Base-by-base conservation (phyloP, 805 yeast species). In the Pichia exigua region DNA sequence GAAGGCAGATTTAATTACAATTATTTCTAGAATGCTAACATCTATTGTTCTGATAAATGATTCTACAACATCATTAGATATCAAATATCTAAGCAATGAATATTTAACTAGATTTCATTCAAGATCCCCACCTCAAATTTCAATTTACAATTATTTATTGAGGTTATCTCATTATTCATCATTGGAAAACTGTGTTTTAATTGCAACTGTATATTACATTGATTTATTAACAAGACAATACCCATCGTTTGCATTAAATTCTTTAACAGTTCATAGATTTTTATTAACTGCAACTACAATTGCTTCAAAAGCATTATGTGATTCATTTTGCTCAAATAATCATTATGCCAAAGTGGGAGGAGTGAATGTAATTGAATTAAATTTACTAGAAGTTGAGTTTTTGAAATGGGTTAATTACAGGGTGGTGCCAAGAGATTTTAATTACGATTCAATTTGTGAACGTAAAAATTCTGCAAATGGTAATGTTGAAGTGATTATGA, bases 331-430 rank as follows among this genome's bases (percentile, higher is more conserved):
- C 68, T 89, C 97, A 17, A 92, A 91, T 67, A 78, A 84, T 44
- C 97, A 94, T 66, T 92, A 94, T 62, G 96, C 98, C 13, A 87
- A 86, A 64, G 97, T 94, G 20, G 99, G 99, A 3, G 98, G 99
- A 54, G 85, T 90, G 5, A 88, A 88, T 43, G 71, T 85, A 46
- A 76, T 82, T 53, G 97, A 90, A 64, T 72, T 91, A 58, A 94
- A 94, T 66, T 75, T 92, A 50, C 73, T 92, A 45, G 99, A 92
- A 64, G 82, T 86, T 49, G 98, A 94, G 66, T 90, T 94, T 61
- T 74, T 92, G 44, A 77, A 78, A 46, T 74, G 90, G 55, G 92
- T 92, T 11, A 80, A 82, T 53, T 92, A 94, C 79, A 73, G 86
- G 55, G 81, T 86, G 15, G 76, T 87, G 3, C 92, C 94, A 57